Base-by-base conservation (phyloP, 768 basidiomycete species). In the Lentinula sp. region DNA sequence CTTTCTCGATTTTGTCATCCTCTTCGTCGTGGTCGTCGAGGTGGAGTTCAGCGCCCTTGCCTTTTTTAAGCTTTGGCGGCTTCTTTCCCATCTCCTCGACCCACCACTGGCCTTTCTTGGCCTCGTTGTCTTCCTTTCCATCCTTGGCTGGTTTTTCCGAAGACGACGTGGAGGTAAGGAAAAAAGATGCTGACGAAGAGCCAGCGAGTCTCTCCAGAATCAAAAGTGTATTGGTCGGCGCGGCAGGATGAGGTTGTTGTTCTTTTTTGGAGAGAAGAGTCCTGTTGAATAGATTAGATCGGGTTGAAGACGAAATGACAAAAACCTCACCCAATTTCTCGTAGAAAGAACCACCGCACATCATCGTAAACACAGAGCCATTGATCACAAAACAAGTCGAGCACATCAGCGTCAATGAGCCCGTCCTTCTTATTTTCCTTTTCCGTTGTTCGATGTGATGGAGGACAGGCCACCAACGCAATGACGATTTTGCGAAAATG, bases 261-360 rank as follows among this genome's bases (percentile, higher is more conserved):
- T 61, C 67, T 70, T 61, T 66, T 61, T 68, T 18, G 66, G 69
- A 64, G 55, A 71, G 72, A 60, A 66, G 64, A 59, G 58, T 66
- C 43, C 63, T 33, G 33, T 73, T 54, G 33, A 46, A 18, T 9
- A 23, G 23, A 23, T 32, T 23, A 48, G 52, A 62, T 39, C 64
- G 41, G 59, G 10, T 28, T 18, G 45, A 48, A 45, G 42, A 60
- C 51, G 20, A n/a, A 45, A 57, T 23, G 18, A 37, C 15, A 15
- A 52, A 32, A 53, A 6, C 76, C 82, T 61, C 71, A 90, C 92
- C 79, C 82, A 59, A 89, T 79, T 67, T 94, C 90, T 46, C 88
- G 82, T 37, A 96, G 79, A 76, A 93, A 94, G 76, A 90, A 91
- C 90, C 90, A 95, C 61, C 93, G 83, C 36, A 95, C 76, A 67